Percentiles rank a stretch among this genome's conserved stretches.
These are phyloP conservation scores for Penicillium pancosmium DNA, from an alignment of 495 filamentous ascomycete species.

Conservation along the genomic window DNA sequence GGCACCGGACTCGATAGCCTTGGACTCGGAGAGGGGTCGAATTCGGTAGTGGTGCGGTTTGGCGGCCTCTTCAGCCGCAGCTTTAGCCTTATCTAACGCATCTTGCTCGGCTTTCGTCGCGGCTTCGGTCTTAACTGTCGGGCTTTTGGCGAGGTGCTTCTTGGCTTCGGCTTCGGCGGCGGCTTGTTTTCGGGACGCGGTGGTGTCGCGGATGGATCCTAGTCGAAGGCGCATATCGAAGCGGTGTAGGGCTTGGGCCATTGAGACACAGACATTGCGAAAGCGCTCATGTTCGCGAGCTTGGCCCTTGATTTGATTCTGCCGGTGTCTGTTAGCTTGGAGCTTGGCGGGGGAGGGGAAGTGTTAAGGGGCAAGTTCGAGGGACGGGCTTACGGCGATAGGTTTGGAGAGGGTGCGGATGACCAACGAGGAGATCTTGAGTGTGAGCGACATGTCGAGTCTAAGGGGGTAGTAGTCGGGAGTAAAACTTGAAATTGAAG, in stretches of 20 bases:
- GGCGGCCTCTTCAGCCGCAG: slow-evolving; percentile 50
- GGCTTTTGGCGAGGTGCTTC: slow-evolving; percentile 67
- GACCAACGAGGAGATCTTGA: slow-evolving; percentile 69
- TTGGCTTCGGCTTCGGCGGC: slow-evolving; percentile 51
- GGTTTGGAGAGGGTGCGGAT: slow-evolving; percentile 75
- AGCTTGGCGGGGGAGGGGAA: slow-evolving; percentile 20
- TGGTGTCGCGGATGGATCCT: slow-evolving; percentile 78
- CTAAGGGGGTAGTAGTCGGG: not conserved
- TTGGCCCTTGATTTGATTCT: slow-evolving; percentile 94
- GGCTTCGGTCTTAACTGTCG: slow-evolving; percentile 80
- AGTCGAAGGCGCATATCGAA: slow-evolving; percentile 92
- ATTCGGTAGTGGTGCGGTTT: slow-evolving; percentile 56
- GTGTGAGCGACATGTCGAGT: slow-evolving; percentile 54
- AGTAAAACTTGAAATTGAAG: not conserved
- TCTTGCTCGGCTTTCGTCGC: slow-evolving; percentile 66
- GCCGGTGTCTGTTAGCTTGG: slow-evolving; percentile 40
- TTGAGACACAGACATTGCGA: slow-evolving; percentile 67
- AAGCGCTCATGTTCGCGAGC: slow-evolving; percentile 94
- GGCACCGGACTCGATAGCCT: slow-evolving; percentile 94
- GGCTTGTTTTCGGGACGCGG: slow-evolving; percentile 57
- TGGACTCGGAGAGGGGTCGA: slow-evolving; percentile 82
- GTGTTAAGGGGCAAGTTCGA: not conserved
- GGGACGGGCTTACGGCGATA: slow-evolving; percentile 59
- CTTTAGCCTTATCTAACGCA: slow-evolving; percentile 50
- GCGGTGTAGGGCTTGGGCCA: slow-evolving; percentile 87